Evolutionary conservation across 2,329 filamentous ascomycete genomes (phyloP).

Genomic region (Clathrospora elynae): DNA sequence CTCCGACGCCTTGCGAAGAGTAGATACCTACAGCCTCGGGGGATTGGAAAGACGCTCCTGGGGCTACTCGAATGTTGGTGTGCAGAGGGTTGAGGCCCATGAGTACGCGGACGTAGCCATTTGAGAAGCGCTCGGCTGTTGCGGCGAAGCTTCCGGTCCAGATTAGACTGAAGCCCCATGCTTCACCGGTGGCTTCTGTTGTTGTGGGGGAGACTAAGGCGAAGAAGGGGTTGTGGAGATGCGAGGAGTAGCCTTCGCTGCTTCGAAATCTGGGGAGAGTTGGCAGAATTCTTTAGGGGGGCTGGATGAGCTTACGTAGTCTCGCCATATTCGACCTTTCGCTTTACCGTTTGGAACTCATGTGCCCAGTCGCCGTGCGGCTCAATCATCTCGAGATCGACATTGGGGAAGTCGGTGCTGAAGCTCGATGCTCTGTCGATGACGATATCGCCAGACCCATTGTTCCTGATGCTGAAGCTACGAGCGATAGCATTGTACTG

Average conservation of each 20-base stretch:
- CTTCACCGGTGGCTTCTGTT: conserved; percentile 65
- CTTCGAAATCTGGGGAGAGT: conserved; percentile 61
- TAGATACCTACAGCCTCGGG: conserved; percentile 68
- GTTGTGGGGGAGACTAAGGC: conserved; percentile 61
- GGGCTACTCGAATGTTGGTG: conserved; percentile 61
- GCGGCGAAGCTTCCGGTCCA: conserved; percentile 68
- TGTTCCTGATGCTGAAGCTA: conserved; percentile 66
- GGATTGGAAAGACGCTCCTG: conserved; percentile 63
- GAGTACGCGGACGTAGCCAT: conserved; percentile 64
- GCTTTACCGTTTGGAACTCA: conserved; percentile 61
- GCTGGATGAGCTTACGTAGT: conserved; percentile 26
- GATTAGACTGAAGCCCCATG: conserved; percentile 68
- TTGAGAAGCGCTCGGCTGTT: conserved; percentile 66
- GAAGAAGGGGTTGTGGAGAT: conserved; percentile 69
- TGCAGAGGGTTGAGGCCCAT: conserved; percentile 66
- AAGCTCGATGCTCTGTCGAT: conserved; percentile 65
- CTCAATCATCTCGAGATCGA: conserved; percentile 66
- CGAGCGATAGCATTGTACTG: conserved; percentile 64
- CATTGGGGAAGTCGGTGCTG: conserved; percentile 64
- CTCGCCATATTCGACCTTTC: conserved; percentile 62
- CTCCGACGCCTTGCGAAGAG: conserved; percentile 63
- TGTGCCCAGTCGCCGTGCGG: conserved; percentile 67
- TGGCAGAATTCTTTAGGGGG: conserved; percentile 1
- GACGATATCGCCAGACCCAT: conserved; percentile 58
- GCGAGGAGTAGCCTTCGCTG: conserved; percentile 65